These are phyloP conservation scores for Filobasidium floriforme DNA, from an alignment of 768 basidiomycete species.

Conservation along the genomic window DNA sequence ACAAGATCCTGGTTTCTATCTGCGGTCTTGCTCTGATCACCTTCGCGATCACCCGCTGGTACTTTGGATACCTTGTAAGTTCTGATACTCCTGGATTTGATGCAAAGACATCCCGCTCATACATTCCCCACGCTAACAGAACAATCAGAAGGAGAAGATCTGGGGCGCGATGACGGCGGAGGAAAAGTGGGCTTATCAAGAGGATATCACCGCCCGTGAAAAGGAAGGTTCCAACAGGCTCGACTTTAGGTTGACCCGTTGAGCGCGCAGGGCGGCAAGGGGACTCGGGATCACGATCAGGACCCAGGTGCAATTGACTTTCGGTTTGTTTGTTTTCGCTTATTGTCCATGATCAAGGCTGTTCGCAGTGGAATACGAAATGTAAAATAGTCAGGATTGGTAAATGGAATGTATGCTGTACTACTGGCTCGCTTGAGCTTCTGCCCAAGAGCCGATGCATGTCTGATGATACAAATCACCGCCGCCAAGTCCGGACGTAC, in stretches of 20 bases:
- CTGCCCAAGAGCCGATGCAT: no score
- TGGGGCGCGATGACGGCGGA: slow-evolving; percentile 54
- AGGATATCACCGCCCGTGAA: slow-evolving; percentile 55
- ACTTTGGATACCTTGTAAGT: slow-evolving; percentile 17
- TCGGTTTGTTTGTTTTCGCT: no score
- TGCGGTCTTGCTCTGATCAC: slow-evolving; percentile 53
- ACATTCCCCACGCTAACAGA: slow-evolving; percentile 54
- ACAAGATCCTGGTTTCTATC: slow-evolving; percentile 55
- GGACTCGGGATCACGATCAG: no score
- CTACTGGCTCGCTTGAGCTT: no score
- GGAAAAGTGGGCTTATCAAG: slow-evolving; percentile 56
- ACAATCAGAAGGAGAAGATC: slow-evolving; percentile 50
- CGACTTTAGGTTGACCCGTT: slow-evolving; percentile 21
- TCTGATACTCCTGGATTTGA: not conserved
- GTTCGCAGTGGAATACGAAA: no score
- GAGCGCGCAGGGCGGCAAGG: not conserved
- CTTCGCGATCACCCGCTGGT: slow-evolving; percentile 48
- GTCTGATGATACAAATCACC: no score
- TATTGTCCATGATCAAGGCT: no score
- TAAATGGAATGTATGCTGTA: no score
- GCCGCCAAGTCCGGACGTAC: no score
- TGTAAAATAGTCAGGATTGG: no score
- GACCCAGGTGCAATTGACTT: no score
- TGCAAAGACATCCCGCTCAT: slow-evolving; percentile 26
- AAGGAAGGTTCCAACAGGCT: slow-evolving; percentile 28